Evolutionary conservation across 202 grass and related monocot genomes (phyloP).

Genomic region (Panicum hallii): DNA sequence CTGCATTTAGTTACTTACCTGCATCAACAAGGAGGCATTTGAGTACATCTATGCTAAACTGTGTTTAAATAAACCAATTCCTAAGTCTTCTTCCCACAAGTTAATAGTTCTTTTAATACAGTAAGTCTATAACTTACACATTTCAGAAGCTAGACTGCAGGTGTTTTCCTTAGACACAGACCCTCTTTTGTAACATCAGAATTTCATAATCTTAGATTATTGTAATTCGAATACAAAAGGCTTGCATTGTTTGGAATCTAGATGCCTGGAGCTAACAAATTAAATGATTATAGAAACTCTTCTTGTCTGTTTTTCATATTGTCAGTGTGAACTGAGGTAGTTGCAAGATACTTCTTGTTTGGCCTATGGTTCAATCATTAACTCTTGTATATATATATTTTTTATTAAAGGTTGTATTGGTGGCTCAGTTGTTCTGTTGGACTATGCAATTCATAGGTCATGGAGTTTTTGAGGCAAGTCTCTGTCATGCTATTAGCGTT

Average conservation of each 20-base stretch:
- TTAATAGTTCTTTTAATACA: background rate
- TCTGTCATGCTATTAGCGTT: constrained; percentile 16
- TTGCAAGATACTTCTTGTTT: constrained; percentile 18
- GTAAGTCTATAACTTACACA: background rate
- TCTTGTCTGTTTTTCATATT: background rate
- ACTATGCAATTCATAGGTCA: constrained; percentile 91
- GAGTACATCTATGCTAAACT: background rate
- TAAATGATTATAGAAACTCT: background rate
- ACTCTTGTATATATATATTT: background rate
- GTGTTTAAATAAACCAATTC: background rate
- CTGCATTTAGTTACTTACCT: constrained; percentile 10
- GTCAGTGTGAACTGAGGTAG: background rate
- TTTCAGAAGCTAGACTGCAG: constrained; percentile 24
- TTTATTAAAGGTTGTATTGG: constrained; percentile 74
- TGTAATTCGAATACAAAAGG: background rate
- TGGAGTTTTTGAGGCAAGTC: constrained; percentile 86
- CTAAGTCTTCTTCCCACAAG: background rate
- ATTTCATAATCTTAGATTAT: background rate
- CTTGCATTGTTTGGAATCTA: constrained; percentile 1
- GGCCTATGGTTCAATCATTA: background rate
- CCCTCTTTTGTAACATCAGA: background rate
- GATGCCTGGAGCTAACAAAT: background rate
- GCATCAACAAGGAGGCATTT: constrained; percentile 6
- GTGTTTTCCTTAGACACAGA: background rate
- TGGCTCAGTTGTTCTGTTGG: constrained; percentile 87